Evolutionary conservation across 75 land plant genomes (phyloP), one percentile per base, ranked within the genome.

Genomic region (Pinus taeda): DNA sequence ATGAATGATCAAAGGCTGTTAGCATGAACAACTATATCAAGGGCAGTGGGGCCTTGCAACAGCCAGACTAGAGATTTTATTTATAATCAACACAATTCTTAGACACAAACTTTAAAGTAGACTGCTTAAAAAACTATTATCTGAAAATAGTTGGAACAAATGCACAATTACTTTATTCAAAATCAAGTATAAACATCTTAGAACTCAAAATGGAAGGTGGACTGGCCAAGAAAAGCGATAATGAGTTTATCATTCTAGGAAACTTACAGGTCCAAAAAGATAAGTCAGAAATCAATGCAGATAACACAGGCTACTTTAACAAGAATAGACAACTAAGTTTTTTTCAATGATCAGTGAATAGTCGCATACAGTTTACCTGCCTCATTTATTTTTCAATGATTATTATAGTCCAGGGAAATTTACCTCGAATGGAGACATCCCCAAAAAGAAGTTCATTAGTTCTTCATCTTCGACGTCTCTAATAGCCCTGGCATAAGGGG

Each of bases 381-480:
- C 21, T 45, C 75, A 74, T 4, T 39, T 39, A 42, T 57, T 49
- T n/a, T 55, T 49, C 21, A 39, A 71, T 71, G 20, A 26, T 56
- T 57, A 57, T 4, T 33, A n/a, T 14, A 21, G 73, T 15, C 14
- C 57, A 57, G 6, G 49, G 58, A 18, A 57, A 74, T 22, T 57
- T 71, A 84, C 97, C 97, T 95, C 97, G 97, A 94, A 95, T 8
- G 86, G 87, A 17, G 93, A 89, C 97, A 95, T 91, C 8, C 98
- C 98, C 59, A 87, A 83, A 66, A 93, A 95, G 79, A 91, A 95
- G 17, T 88, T 90, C 79, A 91, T 74, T 6, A 95, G 84, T 75
- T 95, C 97, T 77, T 91, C 97, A 79, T 95, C 98, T 75, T 95
- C 98, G 26, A 92, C 98, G 80, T 95, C 98, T 71, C 98, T 88